These are phyloP conservation scores for Diplodia scrobiculata DNA, from an alignment of 2,329 filamentous ascomycete genomes.

Conservation along the genomic window DNA sequence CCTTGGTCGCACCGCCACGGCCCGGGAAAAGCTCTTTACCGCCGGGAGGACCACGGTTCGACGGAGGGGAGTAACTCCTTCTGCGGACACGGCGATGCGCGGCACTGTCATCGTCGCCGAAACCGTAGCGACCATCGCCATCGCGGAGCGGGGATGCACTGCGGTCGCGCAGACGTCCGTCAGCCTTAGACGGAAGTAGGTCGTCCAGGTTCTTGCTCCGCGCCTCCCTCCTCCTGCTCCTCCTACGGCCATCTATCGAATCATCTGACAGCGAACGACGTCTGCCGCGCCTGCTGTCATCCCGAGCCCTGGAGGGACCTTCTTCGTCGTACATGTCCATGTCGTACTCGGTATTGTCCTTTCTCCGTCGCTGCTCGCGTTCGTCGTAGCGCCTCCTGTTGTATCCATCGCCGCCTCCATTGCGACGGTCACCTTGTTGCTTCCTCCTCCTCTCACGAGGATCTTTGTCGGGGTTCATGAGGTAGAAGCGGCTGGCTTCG, in stretches of 20 bases:
- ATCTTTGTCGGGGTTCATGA: constrained; percentile 86
- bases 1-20: constrained; percentile 53
- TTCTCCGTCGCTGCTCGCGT: constrained; percentile 44
- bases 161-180: constrained; percentile 58
- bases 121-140: constrained; percentile 53
- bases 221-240: constrained; percentile 32
- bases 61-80: constrained; percentile 46
- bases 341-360: constrained; percentile 63
- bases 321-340: constrained; percentile 83
- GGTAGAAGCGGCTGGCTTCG: constrained; percentile 83
- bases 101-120: constrained; percentile 53
- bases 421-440: constrained; percentile 35
- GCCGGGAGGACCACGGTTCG: constrained; percentile 34
- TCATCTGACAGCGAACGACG: constrained; percentile 32
- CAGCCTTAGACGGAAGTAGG: constrained; percentile 35
- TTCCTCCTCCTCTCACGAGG: constrained; percentile 63
- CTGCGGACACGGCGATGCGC: constrained; percentile 47
- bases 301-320: constrained; percentile 32
- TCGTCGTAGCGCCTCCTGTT: constrained; percentile 51
- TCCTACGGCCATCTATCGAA: constrained; percentile 34
- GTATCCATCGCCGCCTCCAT: constrained; percentile 43
- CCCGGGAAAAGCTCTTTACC: constrained; percentile 51
- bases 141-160: constrained; percentile 58
- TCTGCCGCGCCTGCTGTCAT: constrained; percentile 33
- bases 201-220: constrained; percentile 37